Evolutionary conservation across 2,329 filamentous ascomycete genomes (phyloP), one percentile per base, ranked within the genome.

Genomic region (Cephalotrichum gorgonifer): DNA sequence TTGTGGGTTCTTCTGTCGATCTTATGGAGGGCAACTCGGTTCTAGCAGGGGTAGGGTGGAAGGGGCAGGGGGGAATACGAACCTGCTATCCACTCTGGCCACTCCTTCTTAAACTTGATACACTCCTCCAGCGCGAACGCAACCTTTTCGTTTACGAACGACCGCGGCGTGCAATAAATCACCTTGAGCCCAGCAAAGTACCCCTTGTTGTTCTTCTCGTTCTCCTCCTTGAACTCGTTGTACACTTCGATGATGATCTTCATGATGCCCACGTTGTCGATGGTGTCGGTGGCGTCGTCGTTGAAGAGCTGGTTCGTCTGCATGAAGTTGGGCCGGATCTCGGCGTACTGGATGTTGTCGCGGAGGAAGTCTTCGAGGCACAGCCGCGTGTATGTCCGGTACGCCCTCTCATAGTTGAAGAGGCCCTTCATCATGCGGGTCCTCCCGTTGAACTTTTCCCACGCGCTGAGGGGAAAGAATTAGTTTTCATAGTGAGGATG

Each of bases 351-450:
- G 54, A 87, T 81, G 41, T 78, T 78, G 57, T 86, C 81, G 6
- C 68, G 57, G 22, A 79, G 73, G 60, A 86, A 81, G 52, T 79
- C 75, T 50, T 80, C 66, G 11, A 86, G 75, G 20, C 78, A 79
- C 3, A 66, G 60, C 9, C 68, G 65, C 2, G 81, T 83, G 55
- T 87, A 87, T 60, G 64, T 68, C 43, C 69, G 67, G 57, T 81
- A 86, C 3, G 81, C 79, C 3, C 68, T 71, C 58, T 79, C 74
- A 55, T 86, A 86, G 58, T 83, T 83, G 56, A 86, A 75, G 0
- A 87, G 67, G 0, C 83, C 83, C 58, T 87, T 86, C 74, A 86
- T 85, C 67, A 83, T 83, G 45, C 81, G 73, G 3, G 83, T 87
- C 4, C 81, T 73, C 44, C 75, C 73, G 54, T 86, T 85, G 62